A percentile compares a stretch with the other conserved stretches of the same genome.
Evolutionary conservation across 139 green algal species (phyloP).

Genomic region (Auxenochlorella protothecoides): DNA sequence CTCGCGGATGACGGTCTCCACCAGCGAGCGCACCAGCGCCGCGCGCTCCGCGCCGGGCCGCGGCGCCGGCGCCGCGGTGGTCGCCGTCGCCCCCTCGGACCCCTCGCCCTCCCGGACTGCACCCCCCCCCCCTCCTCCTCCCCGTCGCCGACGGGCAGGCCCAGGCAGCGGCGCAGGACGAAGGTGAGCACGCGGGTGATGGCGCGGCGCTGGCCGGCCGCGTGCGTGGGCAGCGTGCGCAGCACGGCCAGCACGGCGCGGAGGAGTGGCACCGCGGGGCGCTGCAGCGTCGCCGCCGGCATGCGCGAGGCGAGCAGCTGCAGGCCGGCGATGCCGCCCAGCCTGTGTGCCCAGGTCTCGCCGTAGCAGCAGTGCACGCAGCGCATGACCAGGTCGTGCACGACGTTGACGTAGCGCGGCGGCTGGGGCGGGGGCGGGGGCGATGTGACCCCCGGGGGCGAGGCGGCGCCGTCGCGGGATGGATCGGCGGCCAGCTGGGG

Average conservation of each 20-base stretch:
- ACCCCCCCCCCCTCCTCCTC: background rate
- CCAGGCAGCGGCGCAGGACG: background rate
- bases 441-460: no score
- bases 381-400: constrained; percentile 67
- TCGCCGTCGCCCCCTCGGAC: background rate
- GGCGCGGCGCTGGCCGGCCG: constrained; percentile 4
- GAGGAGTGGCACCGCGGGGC: constrained; percentile 30
- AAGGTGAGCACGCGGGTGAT: background rate
- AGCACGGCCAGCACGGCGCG: constrained; percentile 65
- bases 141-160: background rate
- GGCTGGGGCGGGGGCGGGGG: no score
- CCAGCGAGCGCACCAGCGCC: background rate
- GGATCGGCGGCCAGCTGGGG: no score
- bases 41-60: no score
- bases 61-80: no score
- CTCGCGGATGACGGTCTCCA: constrained; percentile 20
- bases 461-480: no score
- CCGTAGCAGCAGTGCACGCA: constrained; percentile 84
- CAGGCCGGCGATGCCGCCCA: constrained; percentile 71
- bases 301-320: constrained; percentile 16
- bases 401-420: constrained; percentile 20
- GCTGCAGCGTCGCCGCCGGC: constrained; percentile 32
- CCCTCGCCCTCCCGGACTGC: background rate
- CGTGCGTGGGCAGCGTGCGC: constrained; percentile 54
- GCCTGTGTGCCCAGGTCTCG: constrained; percentile 59